Evolutionary conservation across 306 rosid genomes (phyloP).

Genomic region (Luffa aegyptiaca): DNA sequence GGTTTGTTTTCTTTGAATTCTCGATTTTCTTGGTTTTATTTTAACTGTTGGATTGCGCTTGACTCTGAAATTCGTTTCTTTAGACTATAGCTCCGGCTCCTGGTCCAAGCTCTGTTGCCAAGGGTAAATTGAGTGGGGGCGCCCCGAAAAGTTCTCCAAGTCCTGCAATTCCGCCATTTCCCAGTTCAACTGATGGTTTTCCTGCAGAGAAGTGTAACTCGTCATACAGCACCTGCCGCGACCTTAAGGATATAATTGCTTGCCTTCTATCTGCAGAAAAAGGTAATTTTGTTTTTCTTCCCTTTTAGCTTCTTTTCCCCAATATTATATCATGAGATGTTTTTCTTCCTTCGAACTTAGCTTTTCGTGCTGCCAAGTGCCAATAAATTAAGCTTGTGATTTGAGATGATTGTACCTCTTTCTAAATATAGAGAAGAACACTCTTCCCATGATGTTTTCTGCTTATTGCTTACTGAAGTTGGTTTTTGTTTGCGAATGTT

Average conservation of each 20-base stretch:
- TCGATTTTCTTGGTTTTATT: not conserved
- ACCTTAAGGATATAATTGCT: not conserved
- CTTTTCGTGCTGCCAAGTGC: not conserved
- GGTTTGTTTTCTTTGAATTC: not conserved
- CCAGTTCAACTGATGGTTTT: not conserved
- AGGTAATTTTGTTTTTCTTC: not conserved
- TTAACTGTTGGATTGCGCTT: not conserved
- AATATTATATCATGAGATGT: not conserved
- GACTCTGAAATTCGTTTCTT: not conserved
- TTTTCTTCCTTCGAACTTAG: not conserved
- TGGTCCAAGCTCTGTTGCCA: slow-evolving; percentile 3
- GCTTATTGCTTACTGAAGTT: not conserved
- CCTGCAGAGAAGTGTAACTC: not conserved
- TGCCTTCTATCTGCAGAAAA: not conserved
- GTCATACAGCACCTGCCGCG: not conserved
- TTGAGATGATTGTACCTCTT: not conserved
- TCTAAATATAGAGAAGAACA: not conserved
- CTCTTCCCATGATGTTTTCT: not conserved
- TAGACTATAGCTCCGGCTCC: not conserved
- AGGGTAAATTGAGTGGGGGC: not conserved
- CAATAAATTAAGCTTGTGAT: not conserved
- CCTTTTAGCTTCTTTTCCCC: not conserved
- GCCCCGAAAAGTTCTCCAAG: not conserved
- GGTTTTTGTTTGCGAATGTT: not conserved
- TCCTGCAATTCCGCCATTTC: slow-evolving; percentile 1